Base-by-base conservation (phyloP, 2,329 filamentous ascomycete species). In the Xylariomycetidae sp. region DNA sequence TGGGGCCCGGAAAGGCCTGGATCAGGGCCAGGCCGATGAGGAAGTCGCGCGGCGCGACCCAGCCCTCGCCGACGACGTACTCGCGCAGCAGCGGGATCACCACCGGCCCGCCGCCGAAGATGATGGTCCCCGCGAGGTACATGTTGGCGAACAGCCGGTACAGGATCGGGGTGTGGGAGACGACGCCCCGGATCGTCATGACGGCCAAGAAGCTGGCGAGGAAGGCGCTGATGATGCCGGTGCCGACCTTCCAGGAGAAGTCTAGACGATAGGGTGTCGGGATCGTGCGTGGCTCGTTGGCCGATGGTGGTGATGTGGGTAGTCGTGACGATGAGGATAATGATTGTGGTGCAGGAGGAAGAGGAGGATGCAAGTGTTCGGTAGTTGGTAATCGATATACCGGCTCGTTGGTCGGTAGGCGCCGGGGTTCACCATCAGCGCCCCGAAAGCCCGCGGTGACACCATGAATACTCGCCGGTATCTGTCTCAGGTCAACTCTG, bases 21-120 rank as follows among this genome's bases (percentile, higher is more conserved):
- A 78, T 80, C 33, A 88, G 69, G 6, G 82, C 84, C 0, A 88
- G 71, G 0, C 82, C 83, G 30, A 87, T 75, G 1, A 88, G 63
- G 51, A 88, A 87, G 51, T 88, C 80, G 4, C 83, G 71, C 0
- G 79, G 66, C 0, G 70, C 74, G 0, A 88, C 82, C 82, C 82
- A 88, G 6, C 78, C 77, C 16, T 81, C 77, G 0, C 70, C 67
- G 0, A 86, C 83, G 22, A 86, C 64, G 45, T 75, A 77, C 39
- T 78, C 70, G 13, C 76, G 65, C 2, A 82, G 62, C 0, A 83
- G 64, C 0, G 79, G 78, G 27, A 82, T 80, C 0, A 82, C 78
- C 1, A 82, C 77, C 0, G 78, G 78, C 0, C 78, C 78, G 3
- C 78, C 77, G 4, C 78, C 78, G 31, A 80, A 77, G 42, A 79